These are phyloP conservation scores for Beauveria sp. DNA, from an alignment of 2,329 filamentous ascomycete genomes.

Conservation along the genomic window DNA sequence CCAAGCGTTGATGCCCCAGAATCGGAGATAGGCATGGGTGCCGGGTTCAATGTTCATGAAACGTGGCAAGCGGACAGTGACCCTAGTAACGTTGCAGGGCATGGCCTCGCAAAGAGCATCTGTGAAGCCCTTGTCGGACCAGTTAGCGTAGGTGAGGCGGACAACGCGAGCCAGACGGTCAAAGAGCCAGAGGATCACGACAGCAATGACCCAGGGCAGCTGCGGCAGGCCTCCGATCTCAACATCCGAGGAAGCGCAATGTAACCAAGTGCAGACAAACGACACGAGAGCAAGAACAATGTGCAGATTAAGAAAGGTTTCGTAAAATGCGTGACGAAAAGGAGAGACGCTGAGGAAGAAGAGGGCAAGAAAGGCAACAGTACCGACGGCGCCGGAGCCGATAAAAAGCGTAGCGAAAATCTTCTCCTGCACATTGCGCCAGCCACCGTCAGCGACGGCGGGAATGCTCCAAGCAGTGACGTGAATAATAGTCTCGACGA, in stretches of 20 bases:
- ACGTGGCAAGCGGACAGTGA: conserved; percentile 62
- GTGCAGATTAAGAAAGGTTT: conserved; percentile 86
- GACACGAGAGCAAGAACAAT: conserved; percentile 63
- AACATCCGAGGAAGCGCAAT: conserved; percentile 56
- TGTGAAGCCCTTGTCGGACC: conserved; percentile 49
- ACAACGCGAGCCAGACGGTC: conserved; percentile 61
- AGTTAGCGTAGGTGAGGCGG: conserved; percentile 60
- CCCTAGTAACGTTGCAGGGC: conserved; percentile 61
- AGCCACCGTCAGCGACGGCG: conserved; percentile 57
- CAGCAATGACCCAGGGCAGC: conserved; percentile 64
- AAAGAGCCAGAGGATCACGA: conserved; percentile 67
- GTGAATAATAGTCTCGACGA: conserved; percentile 61
- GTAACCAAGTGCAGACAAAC: conserved; percentile 69
- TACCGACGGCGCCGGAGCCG: conserved; percentile 54
- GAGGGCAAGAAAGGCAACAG: conserved; percentile 55
- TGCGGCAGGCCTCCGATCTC: conserved; percentile 62
- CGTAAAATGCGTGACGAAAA: conserved; percentile 89
- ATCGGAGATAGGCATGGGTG: conserved; percentile 68
- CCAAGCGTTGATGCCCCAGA: conserved; percentile 58
- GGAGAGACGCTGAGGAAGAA: conserved; percentile 67
- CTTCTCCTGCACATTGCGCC: conserved; percentile 45
- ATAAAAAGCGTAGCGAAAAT: conserved; percentile 57
- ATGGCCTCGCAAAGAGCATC: conserved; percentile 60
- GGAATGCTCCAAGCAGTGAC: conserved; percentile 68
- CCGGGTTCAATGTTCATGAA: conserved; percentile 60